These are phyloP conservation scores for Irpex lacteus DNA, from an alignment of 1,284 basidiomycete genomes.

Conservation along the genomic window DNA sequence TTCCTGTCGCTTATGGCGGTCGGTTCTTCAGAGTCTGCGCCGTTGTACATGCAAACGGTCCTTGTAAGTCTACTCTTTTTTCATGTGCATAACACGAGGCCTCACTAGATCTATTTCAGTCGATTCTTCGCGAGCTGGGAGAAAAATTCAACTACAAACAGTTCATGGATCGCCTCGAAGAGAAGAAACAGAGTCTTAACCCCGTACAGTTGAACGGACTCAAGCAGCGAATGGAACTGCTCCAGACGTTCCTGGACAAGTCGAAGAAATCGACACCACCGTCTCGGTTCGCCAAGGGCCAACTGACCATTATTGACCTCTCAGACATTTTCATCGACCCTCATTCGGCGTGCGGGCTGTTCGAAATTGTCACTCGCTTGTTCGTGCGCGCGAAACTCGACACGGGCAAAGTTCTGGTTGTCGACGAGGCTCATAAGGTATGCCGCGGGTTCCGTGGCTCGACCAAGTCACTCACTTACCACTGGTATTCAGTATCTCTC, in stretches of 20 bases:
- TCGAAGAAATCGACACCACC: constrained; percentile 8
- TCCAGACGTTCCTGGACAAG: constrained; percentile 47
- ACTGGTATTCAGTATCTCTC: constrained; percentile 52
- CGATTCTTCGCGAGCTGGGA: constrained; percentile 46
- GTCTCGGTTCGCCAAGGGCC: constrained; percentile 46
- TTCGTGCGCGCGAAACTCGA: constrained; percentile 61
- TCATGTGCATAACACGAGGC: constrained; percentile 23
- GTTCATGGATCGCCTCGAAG: constrained; percentile 47
- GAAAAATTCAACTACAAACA: constrained; percentile 41
- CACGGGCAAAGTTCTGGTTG: constrained; percentile 68
- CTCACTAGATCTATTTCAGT: constrained; percentile 24
- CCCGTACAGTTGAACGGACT: constrained; percentile 48
- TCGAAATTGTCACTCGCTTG: constrained; percentile 63
- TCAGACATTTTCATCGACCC: constrained; percentile 74
- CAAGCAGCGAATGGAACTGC: constrained; percentile 55
- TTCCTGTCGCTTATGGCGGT: constrained; percentile 69
- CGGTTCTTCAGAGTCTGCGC: constrained; percentile 54
- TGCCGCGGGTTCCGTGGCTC: constrained; percentile 8
- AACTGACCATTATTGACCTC: constrained; percentile 62
- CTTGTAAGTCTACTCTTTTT: constrained; percentile 37
- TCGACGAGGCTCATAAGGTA: constrained; percentile 77
- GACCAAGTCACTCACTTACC: neutral
- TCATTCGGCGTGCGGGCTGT: constrained; percentile 61
- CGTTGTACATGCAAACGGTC: constrained; percentile 64
- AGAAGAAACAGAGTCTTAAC: constrained; percentile 49